Conservation (phyloP, 345 rosid species). For the Gossypium ekmanianum region DNA sequence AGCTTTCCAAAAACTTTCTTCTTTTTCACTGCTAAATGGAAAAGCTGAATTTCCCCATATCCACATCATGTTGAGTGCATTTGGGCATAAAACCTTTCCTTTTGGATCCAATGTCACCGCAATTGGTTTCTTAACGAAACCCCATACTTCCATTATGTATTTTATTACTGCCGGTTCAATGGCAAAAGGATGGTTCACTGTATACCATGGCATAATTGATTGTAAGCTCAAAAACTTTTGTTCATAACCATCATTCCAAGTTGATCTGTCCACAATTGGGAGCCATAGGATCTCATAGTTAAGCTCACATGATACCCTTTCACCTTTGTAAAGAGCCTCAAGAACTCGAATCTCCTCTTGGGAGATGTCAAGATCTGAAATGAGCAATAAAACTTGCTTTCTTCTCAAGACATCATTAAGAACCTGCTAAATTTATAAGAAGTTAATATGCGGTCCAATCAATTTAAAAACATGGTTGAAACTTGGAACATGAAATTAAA, state of each 20-base stretch:
- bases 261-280: slow-evolving; percentile 34
- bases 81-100: slow-evolving; percentile 64
- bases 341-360: slow-evolving; percentile 31
- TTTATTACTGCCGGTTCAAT: slow-evolving; percentile 46
- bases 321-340: slow-evolving; percentile 18
- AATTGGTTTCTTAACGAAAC: slow-evolving; percentile 55
- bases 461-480: background rate
- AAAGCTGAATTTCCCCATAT: slow-evolving; percentile 66
- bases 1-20: slow-evolving; percentile 60
- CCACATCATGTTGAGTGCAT: slow-evolving; percentile 86
- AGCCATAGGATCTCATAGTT: slow-evolving; percentile 45
- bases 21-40: slow-evolving; percentile 63
- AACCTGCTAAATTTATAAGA: slow-evolving; percentile 36
- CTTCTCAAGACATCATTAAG: slow-evolving; percentile 59
- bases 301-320: background rate
- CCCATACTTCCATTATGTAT: slow-evolving; percentile 66
- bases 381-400: slow-evolving; percentile 64
- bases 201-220: slow-evolving; percentile 63
- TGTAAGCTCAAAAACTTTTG: slow-evolving; percentile 34
- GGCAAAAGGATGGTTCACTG: slow-evolving; percentile 50
- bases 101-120: slow-evolving; percentile 74
- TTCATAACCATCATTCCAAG: slow-evolving; percentile 28
- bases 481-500: background rate
- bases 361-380: slow-evolving; percentile 47
- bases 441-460: background rate